Evolutionary conservation across 768 basidiomycete genomes (phyloP).

Genomic region (Lactifluus piperatus): DNA sequence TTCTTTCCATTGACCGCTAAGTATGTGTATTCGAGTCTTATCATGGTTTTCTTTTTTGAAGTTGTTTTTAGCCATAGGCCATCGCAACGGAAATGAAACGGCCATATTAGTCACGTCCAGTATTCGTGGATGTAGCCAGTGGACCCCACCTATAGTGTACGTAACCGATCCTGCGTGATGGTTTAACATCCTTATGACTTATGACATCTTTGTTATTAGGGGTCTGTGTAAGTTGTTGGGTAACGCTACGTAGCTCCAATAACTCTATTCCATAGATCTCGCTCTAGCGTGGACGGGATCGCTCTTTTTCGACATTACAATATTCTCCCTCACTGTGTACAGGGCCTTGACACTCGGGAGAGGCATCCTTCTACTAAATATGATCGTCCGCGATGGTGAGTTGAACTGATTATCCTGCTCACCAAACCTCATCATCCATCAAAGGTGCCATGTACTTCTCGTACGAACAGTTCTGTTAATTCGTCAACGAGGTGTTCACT

Average conservation of each 20-base stretch:
- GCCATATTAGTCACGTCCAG: not conserved
- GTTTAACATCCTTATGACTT: not conserved
- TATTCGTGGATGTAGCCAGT: constrained; percentile 3
- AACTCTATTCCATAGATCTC: not conserved
- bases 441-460: constrained; percentile 12
- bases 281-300: constrained; percentile 5
- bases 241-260: not conserved
- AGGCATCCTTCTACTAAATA: not conserved
- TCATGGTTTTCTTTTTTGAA: too few species aligned
- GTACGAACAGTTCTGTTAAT: not conserved
- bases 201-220: not conserved
- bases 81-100: not conserved
- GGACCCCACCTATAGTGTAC: not conserved
- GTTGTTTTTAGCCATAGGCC: not conserved
- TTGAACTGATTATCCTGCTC: not conserved
- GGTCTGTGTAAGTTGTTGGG: not conserved
- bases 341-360: constrained; percentile 2
- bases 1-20: too few species aligned
- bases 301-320: not conserved
- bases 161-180: not conserved
- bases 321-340: constrained; percentile 10
- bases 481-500: not conserved
- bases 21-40: not conserved
- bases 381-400: constrained; percentile 13
- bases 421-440: not conserved